Evolutionary conservation across 2,329 filamentous ascomycete genomes (phyloP), one percentile per base, ranked within the genome.

Genomic region (Albophoma yamanashiensis): DNA sequence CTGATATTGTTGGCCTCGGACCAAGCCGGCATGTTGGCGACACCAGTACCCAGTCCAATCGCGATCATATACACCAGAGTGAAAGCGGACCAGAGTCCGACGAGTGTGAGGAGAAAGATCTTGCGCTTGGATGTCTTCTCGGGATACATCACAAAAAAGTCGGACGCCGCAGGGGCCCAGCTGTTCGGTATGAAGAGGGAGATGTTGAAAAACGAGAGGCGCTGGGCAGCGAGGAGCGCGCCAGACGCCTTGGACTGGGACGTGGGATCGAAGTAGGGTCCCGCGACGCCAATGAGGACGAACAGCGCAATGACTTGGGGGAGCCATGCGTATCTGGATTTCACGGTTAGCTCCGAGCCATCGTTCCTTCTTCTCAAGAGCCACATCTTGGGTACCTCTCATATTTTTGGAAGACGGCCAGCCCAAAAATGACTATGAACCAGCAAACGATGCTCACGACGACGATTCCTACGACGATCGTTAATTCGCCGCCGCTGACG

Each of bases 111-210:
- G 62, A 82, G 66, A 73, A 92, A 93, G 62, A 92, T 78, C 62
- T 85, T 84, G 50, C 70, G 71, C 27, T 83, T 80, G 38, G 82
- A 81, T 47, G 84, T 84, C 31, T 74, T 78, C 3, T 79, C 76
- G 0, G 89, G 88, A 67, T 92, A 89, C 73, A 92, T 92, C 57
- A 91, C 88, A 27, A 88, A 91, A 71, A 92, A 93, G 69, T 93
- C 89, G 11, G 88, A 86, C 0, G 89, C 88, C 62, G 87, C 89
- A 8, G 82, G 82, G 1, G 87, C 85, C 89, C 90, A 94, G 0
- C 69, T 71, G 43, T 71, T 71, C 25, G 71, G 69, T 5, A 70
- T 64, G 27, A 85, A 85, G 15, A 89, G 76, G 64, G 83, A 88
- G 55, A 91, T 76, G 14, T 83, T 87, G 71, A 91, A 88, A 71